Base-by-base conservation (phyloP, 306 rosid genomes). In the Prosopis cineraria region DNA sequence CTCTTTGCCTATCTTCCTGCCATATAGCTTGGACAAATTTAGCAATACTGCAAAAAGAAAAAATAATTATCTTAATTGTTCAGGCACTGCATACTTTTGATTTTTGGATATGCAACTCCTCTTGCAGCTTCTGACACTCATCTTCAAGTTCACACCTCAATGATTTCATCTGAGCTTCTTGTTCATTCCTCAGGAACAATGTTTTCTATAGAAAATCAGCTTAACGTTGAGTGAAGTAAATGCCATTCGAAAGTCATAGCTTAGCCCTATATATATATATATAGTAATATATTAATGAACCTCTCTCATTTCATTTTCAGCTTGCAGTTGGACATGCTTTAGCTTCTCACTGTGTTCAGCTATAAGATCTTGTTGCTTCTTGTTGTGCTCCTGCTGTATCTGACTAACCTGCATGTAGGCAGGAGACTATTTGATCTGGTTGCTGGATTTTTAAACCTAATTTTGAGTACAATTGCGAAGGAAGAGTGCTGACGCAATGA, bases 1-100 rank as follows among this genome's bases (percentile, higher is more conserved):
- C 92, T 84, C 91, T 91, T 87, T 96, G 98, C 86, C 90, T 88
- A 66, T 96, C 97, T 90, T 96, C 99, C 99, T 90, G 85, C 75
- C 75, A 81, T 72, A 78, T 41, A 60, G 68, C 67, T 85, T 58
- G 14, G 71, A 36, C 33, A 44, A 59, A 60, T 34, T 72, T 66
- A 60, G n/a, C 45, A 44, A 47, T 29, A 33, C 4, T 3, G 37
- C n/a, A 71, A 62, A 37, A 60, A 33, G 41, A 29, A 20, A 52
- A 20, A n/a, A 73, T 27, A 22, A 27, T 50, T 40, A 22, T 40
- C 73, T 84, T 64, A 63, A 73, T 60, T 44, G 41, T 37, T 67
- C 73, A 27, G 79, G 75, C 69, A 76, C 53, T 75, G 68, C 81
- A 43, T 91, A 93, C 99, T 86, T 90, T 96, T 24, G 98, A 83